A percentile compares a stretch with the other conserved stretches of the same genome.
These are phyloP conservation scores for Prunus armeniaca DNA, from an alignment of 306 rosid species.

Conservation along the genomic window DNA sequence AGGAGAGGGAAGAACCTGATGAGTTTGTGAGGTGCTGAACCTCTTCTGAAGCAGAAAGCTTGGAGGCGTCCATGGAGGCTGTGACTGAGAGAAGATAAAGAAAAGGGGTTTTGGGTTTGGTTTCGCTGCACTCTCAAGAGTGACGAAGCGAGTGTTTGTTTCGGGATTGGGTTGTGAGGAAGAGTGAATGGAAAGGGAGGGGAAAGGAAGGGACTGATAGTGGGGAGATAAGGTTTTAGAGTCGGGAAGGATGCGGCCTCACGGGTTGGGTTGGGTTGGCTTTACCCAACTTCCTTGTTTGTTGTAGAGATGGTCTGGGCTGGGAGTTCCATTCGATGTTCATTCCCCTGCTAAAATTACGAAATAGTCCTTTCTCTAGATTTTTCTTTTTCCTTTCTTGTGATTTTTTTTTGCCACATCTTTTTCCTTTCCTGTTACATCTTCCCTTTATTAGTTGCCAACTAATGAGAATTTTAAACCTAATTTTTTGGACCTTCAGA, in stretches of 20 bases:
- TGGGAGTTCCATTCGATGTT: constrained; percentile 8
- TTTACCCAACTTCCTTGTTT: background rate
- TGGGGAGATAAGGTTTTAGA: constrained; percentile 42
- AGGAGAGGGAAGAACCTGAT: constrained; percentile 31
- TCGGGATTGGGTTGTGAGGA: background rate
- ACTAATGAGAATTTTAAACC: no score
- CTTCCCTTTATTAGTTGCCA: no score
- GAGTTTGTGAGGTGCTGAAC: constrained; percentile 20
- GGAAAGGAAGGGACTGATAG: background rate
- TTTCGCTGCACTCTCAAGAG: background rate
- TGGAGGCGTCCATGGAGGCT: constrained; percentile 42
- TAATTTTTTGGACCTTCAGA: no score
- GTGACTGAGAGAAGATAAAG: background rate
- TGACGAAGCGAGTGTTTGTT: background rate
- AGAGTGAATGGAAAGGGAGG: background rate
- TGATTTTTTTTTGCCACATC: background rate
- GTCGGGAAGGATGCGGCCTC: constrained; percentile 2
- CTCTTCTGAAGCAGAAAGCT: constrained; percentile 22
- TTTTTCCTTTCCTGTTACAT: background rate
- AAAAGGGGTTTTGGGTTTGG: background rate
- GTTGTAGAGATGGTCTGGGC: background rate
- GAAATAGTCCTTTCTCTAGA: background rate
- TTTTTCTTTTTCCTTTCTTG: background rate
- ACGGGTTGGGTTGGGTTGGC: constrained; percentile 7
- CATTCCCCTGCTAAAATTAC: background rate